phyloP scores from a whole-genome alignment of 2,329 filamentous ascomycete species.

The Pseudogymnoascus destructans region DNA sequence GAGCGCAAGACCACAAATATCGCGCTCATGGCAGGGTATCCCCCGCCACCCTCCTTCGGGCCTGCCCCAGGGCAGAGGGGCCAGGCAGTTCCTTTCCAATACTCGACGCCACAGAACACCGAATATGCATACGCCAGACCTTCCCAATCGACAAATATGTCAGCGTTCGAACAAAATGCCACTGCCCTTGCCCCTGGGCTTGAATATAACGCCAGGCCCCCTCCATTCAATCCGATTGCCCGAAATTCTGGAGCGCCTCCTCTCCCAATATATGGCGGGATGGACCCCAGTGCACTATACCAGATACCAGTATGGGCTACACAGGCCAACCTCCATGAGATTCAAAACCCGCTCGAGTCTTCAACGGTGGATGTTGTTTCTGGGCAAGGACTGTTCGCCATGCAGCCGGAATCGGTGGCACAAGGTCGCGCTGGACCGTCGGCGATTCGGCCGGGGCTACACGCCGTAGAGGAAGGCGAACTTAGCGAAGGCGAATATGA shows the following conservation, averaged over 20 bases:
- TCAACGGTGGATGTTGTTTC: neutral
- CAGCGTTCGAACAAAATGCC: slow-evolving; percentile 22
- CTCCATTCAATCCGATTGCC: slow-evolving; percentile 19
- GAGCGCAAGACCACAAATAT: neutral
- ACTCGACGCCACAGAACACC: neutral
- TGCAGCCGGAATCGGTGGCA: neutral
- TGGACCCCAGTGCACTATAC: slow-evolving; percentile 16
- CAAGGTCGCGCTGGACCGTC: neutral
- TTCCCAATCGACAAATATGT: slow-evolving; percentile 17
- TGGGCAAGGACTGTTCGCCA: neutral
- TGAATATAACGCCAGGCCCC: neutral
- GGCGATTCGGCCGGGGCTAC: slow-evolving; percentile 10
- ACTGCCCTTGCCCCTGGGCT: neutral
- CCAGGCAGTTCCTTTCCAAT: neutral
- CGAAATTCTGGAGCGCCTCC: slow-evolving; percentile 20
- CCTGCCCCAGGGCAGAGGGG: slow-evolving; percentile 15
- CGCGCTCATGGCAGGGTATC: slow-evolving; percentile 35
- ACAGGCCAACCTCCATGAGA: neutral
- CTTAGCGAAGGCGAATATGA: slow-evolving; percentile 56
- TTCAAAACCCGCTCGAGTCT: neutral
- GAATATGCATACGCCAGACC: slow-evolving; percentile 16
- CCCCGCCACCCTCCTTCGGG: slow-evolving; percentile 32
- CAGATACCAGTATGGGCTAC: neutral
- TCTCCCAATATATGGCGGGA: slow-evolving; percentile 23
- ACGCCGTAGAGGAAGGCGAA: slow-evolving; percentile 56